Conservation (phyloP, 2,329 filamentous ascomycete genomes). For the Colletotrichum gloeosporioides region DNA sequence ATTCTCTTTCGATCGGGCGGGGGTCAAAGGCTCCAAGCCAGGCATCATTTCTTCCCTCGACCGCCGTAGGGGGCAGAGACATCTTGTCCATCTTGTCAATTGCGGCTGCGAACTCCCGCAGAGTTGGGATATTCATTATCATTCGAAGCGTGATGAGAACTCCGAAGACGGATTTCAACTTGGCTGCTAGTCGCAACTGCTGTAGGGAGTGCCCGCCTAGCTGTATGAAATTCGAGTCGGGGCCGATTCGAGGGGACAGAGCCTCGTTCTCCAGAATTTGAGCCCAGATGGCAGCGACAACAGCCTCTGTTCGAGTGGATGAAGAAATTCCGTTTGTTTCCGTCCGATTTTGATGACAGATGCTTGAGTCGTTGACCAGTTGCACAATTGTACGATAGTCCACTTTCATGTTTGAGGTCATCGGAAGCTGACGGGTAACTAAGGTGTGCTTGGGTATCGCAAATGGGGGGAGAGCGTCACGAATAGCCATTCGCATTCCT, state of each 20-base stretch:
- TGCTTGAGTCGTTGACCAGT: not conserved
- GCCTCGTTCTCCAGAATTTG: slow-evolving; percentile 17
- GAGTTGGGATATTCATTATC: slow-evolving; percentile 17
- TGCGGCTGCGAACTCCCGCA: not conserved
- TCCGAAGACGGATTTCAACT: not conserved
- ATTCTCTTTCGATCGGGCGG: not conserved
- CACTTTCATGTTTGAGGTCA: slow-evolving; percentile 34
- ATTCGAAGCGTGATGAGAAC: slow-evolving; percentile 18
- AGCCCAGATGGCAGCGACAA: slow-evolving; percentile 1
- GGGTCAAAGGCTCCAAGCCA: not conserved
- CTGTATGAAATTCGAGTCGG: slow-evolving; percentile 27
- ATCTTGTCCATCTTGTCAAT: not conserved
- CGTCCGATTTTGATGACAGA: not conserved
- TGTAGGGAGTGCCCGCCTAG: slow-evolving; percentile 33
- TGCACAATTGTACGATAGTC: slow-evolving; percentile 33
- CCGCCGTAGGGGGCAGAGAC: not conserved
- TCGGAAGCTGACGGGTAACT: slow-evolving; percentile 30
- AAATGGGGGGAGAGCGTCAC: slow-evolving; percentile 26
- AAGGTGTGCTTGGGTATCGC: slow-evolving; percentile 30
- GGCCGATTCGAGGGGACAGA: not conserved
- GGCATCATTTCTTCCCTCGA: not conserved
- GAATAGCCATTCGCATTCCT: slow-evolving; percentile 5
- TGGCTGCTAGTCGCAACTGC: slow-evolving; percentile 24
- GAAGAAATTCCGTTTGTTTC: not conserved
- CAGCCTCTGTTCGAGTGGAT: not conserved